Evolutionary conservation across 2,329 filamentous ascomycete species (phyloP), one percentile per base, ranked within the genome.

Genomic region (Cryphonectria carpinicola): DNA sequence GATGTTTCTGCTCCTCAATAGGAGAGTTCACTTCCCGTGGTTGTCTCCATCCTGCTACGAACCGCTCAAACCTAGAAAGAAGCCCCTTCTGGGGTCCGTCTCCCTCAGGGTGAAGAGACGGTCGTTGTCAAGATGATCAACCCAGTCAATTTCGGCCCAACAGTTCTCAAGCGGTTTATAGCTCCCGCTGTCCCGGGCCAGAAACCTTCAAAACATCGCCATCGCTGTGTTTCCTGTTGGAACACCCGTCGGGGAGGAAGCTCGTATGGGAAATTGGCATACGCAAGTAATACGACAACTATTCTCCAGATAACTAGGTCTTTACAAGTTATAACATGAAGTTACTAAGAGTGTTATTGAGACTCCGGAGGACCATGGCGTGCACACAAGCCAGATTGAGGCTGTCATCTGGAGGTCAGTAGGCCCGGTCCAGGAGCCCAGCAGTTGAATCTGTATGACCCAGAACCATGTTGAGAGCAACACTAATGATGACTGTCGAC

Each of bases 131-230:
- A 74, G 69, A 73, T 82, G 54, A 82, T 82, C 39, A 82, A 81
- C 62, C 76, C 81, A 0, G 79, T 80, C 32, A 81, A 81, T 41
- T 82, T 82, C 68, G 81, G 81, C 0, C 81, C 81, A 4, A 78
- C 81, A 6, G 77, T 81, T 35, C 72, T 82, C 11, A 73, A 80
- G 4, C 75, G 81, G 8, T 82, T 82, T 67, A 82, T 82, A 80
- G 79, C 75, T 2, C 81, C 81, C 1, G 73, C 76, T 4, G 79
- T 82, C 0, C 78, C 80, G 7, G 79, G 0, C 73, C 81, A 0
- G 79, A 81, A 4, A 79, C 74, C 8, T 79, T 80, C 72, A 74
- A 76, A 43, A 71, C 73, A 1, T 79, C 78, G 28, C 66, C 78
- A 2, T 64, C 61, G 14, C 14, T 64, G 8, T 64, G 61, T 46